A percentile compares a stretch with the other conserved stretches of the same genome.
phyloP scores from a whole-genome alignment of 352 stramenopile species.

The Albugo laibachii region DNA sequence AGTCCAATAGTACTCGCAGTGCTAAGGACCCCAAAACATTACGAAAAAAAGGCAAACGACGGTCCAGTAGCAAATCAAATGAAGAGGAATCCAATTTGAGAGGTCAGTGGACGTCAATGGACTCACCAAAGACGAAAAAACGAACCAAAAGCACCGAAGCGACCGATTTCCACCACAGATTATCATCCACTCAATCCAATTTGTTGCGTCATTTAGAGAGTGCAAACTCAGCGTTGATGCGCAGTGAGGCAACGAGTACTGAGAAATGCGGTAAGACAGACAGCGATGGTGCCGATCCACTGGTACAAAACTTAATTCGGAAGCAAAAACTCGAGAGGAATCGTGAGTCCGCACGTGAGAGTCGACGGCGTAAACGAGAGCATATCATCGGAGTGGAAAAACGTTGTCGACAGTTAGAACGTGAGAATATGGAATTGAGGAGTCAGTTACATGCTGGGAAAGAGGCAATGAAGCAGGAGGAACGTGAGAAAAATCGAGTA shows the following conservation, averaged over 20 bases:
- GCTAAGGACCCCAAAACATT: too few species aligned
- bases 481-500: slow-evolving; percentile 72
- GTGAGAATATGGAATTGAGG: slow-evolving; percentile 84
- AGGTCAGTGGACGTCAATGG: too few species aligned
- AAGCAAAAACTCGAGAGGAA: slow-evolving; percentile 85
- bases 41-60: too few species aligned
- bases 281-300: slow-evolving; percentile 1
- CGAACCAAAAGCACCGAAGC: too few species aligned
- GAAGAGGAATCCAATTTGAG: too few species aligned
- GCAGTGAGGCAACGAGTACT: slow-evolving; percentile 12
- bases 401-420: slow-evolving; percentile 59
- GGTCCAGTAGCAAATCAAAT: too few species aligned
- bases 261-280: slow-evolving; percentile 15
- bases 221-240: slow-evolving; percentile 33
- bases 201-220: slow-evolving; percentile 52
- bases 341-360: slow-evolving; percentile 80
- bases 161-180: neutral
- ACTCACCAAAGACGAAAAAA: too few species aligned
- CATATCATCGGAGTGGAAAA: slow-evolving; percentile 67
- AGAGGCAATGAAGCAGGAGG: slow-evolving; percentile 67
- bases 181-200: slow-evolving; percentile 33
- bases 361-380: slow-evolving; percentile 72
- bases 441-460: slow-evolving; percentile 52
- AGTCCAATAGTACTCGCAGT: too few species aligned
- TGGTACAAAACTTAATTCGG: slow-evolving; percentile 39